These are phyloP conservation scores for Aurantiochytrium sp. DNA, from an alignment of 108 stramenopile species.

Conservation along the genomic window DNA sequence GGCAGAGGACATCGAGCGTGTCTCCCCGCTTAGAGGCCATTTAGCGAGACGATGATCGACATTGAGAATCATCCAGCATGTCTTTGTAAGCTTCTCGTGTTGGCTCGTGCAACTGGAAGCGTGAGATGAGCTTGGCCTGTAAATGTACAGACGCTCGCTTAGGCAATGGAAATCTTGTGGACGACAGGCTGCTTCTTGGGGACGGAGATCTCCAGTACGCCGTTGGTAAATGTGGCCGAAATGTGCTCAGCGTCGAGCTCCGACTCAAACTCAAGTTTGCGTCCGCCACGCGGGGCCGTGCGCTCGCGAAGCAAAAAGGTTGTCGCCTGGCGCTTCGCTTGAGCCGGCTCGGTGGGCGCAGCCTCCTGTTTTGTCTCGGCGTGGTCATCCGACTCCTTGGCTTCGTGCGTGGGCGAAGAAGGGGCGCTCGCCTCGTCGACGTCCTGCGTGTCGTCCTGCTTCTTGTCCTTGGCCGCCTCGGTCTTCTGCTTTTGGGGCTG, in stretches of 20 bases:
- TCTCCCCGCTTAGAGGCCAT: too few relatives aligned
- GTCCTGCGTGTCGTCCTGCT: neutral
- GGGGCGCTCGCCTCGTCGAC: neutral
- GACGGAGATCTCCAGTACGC: neutral
- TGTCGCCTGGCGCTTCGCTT: neutral
- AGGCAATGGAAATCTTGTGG: neutral
- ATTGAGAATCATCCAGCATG: too few relatives aligned
- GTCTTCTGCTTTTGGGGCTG: neutral
- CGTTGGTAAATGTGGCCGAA: neutral
- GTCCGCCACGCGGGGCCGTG: neutral
- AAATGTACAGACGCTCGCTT: neutral
- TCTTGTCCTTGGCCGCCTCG: neutral
- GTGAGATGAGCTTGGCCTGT: too few relatives aligned
- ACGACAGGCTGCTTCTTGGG: neutral
- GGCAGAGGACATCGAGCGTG: too few relatives aligned
- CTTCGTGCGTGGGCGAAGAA: neutral
- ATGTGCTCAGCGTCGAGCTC: neutral
- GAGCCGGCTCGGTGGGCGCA: too few relatives aligned
- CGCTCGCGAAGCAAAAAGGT: neutral
- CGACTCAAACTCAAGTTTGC: neutral
- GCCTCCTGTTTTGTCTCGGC: neutral
- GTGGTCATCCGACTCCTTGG: neutral
- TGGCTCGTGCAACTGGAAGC: too few relatives aligned
- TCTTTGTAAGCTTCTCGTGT: too few relatives aligned
- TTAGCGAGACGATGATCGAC: too few relatives aligned